phyloP scores from a whole-genome alignment of 225 moss, liverwort and hornwort genomes.

The Rhytidiadelphus loreus region DNA sequence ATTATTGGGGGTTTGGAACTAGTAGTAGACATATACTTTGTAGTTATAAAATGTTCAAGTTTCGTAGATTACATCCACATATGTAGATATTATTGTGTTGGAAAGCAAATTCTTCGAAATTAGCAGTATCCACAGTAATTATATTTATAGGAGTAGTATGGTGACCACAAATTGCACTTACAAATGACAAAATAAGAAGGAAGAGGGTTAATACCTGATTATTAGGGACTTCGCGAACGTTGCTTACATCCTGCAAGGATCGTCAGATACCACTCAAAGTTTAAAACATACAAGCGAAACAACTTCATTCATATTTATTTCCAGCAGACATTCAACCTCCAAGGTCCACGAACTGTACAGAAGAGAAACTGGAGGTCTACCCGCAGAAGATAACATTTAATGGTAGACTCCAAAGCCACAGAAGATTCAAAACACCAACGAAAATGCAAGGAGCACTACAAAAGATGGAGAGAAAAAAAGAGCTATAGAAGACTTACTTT shows the following conservation, averaged over 20 bases:
- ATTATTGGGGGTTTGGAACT: background rate
- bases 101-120: background rate
- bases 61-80: background rate
- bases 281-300: background rate
- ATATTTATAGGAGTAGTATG: no score
- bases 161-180: background rate
- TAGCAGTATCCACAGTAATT: background rate
- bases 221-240: constrained; percentile 68
- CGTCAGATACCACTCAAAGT: background rate
- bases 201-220: constrained; percentile 43
- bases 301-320: background rate
- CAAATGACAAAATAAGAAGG: background rate
- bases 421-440: background rate
- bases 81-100: no score
- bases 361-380: background rate
- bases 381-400: background rate
- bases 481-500: constrained; percentile 10
- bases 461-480: background rate
- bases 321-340: background rate
- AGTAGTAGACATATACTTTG: background rate
- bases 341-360: background rate
- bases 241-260: constrained; percentile 59
- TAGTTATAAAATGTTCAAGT: background rate
- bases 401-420: background rate
- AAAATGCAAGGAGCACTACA: background rate